Conservation (phyloP, 345 rosid species). For the Reutealis trisperma region DNA sequence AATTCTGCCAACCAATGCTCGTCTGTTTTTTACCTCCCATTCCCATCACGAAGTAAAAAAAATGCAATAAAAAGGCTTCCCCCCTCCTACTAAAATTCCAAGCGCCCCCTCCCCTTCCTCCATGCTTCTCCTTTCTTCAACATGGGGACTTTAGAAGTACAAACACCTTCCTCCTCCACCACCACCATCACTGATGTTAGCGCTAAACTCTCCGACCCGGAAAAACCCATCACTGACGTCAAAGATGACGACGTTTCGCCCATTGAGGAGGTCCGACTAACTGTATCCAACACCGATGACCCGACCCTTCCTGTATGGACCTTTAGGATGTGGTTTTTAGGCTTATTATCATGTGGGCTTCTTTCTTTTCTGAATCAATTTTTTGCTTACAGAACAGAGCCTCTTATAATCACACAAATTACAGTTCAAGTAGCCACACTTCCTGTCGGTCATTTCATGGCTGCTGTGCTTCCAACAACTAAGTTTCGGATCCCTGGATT, state of each 20-base stretch:
- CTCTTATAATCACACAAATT: slow-evolving; percentile 77
- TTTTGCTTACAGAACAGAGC: slow-evolving; percentile 81
- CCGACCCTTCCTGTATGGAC: slow-evolving; percentile 83
- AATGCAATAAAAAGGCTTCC: neutral
- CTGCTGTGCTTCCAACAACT: slow-evolving; percentile 54
- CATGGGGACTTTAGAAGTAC: slow-evolving; percentile 40
- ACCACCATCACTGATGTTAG: slow-evolving; percentile 10
- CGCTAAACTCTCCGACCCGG: slow-evolving; percentile 17
- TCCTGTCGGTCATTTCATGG: slow-evolving; percentile 78
- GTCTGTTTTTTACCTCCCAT: neutral
- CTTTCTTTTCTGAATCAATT: slow-evolving; percentile 84
- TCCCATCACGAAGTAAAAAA: neutral
- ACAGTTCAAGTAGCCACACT: slow-evolving; percentile 73
- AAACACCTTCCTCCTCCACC: slow-evolving; percentile 23
- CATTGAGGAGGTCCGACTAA: slow-evolving; percentile 75
- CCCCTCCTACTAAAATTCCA: neutral
- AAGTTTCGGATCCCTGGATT: slow-evolving; percentile 58
- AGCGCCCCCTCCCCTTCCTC: neutral
- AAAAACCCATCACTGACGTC: slow-evolving; percentile 8
- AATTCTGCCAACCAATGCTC: neutral
- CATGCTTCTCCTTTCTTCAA: neutral
- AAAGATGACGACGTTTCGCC: slow-evolving; percentile 59
- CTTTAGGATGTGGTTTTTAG: slow-evolving; percentile 84
- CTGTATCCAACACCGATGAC: slow-evolving; percentile 77
- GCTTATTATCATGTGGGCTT: slow-evolving; percentile 62